phyloP scores from a whole-genome alignment of 208 protist species.

The Leishmania guyanensis region DNA sequence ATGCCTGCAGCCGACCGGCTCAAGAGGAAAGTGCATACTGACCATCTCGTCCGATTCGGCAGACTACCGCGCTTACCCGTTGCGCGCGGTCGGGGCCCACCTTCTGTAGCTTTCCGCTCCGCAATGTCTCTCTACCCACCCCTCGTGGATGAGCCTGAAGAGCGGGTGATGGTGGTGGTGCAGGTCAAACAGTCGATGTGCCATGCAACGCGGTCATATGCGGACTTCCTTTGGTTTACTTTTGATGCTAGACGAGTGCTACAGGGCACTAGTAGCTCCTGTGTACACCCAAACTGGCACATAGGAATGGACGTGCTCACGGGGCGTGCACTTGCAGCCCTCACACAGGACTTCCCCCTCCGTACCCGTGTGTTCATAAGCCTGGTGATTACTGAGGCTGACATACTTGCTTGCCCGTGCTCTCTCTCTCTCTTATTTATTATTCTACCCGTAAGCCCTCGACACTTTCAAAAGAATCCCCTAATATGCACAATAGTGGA shows the following conservation, averaged over 20 bases:
- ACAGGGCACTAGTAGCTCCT: not conserved
- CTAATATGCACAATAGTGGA: not conserved
- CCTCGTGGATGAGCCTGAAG: not conserved
- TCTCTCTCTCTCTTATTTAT: not conserved
- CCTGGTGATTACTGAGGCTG: not conserved
- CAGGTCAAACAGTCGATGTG: no score
- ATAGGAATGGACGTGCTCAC: not conserved
- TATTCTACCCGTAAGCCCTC: not conserved
- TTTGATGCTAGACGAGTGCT: not conserved
- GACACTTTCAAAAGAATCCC: not conserved
- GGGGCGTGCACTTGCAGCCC: not conserved
- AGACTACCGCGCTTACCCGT: constrained; percentile 8
- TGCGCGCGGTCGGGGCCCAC: not conserved
- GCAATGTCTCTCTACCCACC: not conserved
- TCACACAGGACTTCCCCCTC: not conserved
- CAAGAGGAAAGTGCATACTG: constrained; percentile 53
- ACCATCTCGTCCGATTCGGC: constrained; percentile 43
- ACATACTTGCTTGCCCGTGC: no score
- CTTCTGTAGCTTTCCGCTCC: not conserved
- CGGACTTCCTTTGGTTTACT: no score
- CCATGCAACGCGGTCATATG: no score
- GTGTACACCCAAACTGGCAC: not conserved
- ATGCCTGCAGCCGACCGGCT: constrained; percentile 79
- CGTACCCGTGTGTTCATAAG: not conserved
- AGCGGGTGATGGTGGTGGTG: no score